These are phyloP conservation scores for Melaleuca quinquenervia DNA, from an alignment of 345 rosid genomes.

Conservation along the genomic window DNA sequence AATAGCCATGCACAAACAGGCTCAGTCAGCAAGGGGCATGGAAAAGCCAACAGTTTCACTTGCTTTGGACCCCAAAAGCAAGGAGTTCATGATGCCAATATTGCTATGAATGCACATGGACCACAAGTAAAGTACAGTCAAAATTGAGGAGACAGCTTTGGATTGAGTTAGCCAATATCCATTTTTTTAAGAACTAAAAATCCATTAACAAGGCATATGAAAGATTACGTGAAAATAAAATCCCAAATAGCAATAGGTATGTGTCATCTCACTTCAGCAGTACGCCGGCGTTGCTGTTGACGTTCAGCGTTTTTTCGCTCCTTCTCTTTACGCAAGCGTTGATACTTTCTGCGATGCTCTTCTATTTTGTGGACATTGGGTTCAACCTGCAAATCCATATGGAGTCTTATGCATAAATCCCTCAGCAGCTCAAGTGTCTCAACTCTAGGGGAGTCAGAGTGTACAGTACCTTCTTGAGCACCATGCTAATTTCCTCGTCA, in stretches of 20 bases:
- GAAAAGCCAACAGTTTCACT: neutral
- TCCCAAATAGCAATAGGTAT: neutral
- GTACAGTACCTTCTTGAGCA: conserved; percentile 54
- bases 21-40: neutral
- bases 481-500: conserved; percentile 63
- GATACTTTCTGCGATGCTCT: conserved; percentile 71
- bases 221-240: neutral
- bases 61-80: neutral
- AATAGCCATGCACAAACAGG: neutral
- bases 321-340: conserved; percentile 54
- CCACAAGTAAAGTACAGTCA: neutral
- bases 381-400: conserved; percentile 48
- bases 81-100: neutral
- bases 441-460: neutral
- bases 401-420: neutral
- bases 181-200: neutral
- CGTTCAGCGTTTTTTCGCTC: conserved; percentile 38
- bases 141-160: neutral
- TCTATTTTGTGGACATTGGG: conserved; percentile 62
- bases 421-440: neutral
- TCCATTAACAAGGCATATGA: neutral
- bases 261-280: conserved; percentile 37
- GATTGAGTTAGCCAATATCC: neutral
- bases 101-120: neutral
- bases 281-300: conserved; percentile 30